Evolutionary conservation across 352 stramenopile genomes (phyloP).

Genomic region (Stephanocyclus meneghinianus): DNA sequence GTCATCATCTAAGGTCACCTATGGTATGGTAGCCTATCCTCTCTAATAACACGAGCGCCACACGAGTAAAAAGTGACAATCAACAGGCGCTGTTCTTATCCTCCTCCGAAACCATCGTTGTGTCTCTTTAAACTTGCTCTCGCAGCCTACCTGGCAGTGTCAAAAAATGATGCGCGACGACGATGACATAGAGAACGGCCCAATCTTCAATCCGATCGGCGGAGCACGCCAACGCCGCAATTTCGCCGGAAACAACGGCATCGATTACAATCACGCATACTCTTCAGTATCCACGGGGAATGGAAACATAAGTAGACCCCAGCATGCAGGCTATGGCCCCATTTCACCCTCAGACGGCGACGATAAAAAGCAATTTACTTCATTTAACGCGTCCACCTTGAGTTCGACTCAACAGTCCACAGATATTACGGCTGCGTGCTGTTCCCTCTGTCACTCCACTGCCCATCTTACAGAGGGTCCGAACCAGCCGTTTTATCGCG

Average conservation of each 20-base stretch:
- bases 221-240: constrained; percentile 33
- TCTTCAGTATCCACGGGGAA: constrained; percentile 37
- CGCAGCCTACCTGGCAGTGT: background rate
- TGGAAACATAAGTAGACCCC: background rate
- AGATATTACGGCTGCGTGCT: constrained; percentile 1
- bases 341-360: constrained; percentile 21
- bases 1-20: no score
- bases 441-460: constrained; percentile 39
- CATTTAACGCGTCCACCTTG: constrained; percentile 33
- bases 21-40: no score
- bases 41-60: no score
- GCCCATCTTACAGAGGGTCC: constrained; percentile 53
- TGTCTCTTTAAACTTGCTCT: no score
- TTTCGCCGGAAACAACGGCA: constrained; percentile 7
- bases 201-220: constrained; percentile 7
- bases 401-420: constrained; percentile 21
- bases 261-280: constrained; percentile 20
- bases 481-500: constrained; percentile 67
- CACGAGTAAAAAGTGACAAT: no score
- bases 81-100: no score
- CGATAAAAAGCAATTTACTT: constrained; percentile 49
- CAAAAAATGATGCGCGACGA: constrained; percentile 51
- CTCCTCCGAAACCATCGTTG: no score
- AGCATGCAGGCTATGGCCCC: constrained; percentile 11
- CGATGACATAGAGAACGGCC: constrained; percentile 40